phyloP scores from a whole-genome alignment of 2,329 filamentous ascomycete genomes.

The Ceratocystis colombiana region DNA sequence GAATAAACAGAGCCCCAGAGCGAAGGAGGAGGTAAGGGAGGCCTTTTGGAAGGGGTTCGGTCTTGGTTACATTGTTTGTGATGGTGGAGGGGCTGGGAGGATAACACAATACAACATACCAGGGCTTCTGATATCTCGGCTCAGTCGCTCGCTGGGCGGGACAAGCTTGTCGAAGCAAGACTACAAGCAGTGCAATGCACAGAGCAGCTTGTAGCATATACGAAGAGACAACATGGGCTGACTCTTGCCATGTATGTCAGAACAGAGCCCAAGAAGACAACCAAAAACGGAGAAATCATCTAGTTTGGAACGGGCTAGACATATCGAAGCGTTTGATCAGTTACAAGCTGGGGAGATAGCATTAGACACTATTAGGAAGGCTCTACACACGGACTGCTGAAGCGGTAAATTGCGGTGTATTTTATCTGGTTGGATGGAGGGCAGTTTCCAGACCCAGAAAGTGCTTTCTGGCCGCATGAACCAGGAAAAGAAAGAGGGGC shows the following conservation, averaged over 20 bases:
- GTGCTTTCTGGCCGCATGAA: neutral
- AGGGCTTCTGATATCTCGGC: slow-evolving; percentile 2
- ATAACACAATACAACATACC: neutral
- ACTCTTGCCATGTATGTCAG: neutral
- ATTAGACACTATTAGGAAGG: neutral
- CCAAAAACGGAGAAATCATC: neutral
- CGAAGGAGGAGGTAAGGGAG: neutral
- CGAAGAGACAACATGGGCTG: slow-evolving; percentile 11
- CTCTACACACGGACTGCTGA: neutral
- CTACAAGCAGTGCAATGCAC: neutral
- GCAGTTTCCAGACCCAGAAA: neutral
- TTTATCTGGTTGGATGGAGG: neutral
- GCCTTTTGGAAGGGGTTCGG: neutral
- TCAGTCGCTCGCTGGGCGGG: neutral
- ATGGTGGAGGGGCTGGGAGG: slow-evolving; percentile 4
- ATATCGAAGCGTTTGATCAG: neutral
- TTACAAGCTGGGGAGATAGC: neutral
- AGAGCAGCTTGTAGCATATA: slow-evolving; percentile 13
- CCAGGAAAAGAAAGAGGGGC: slow-evolving; percentile 6
- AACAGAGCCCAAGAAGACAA: neutral
- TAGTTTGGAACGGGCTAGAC: neutral
- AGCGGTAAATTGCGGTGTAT: neutral
- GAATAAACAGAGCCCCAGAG: neutral
- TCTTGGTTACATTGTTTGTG: slow-evolving; percentile 5
- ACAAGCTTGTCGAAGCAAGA: neutral